These are phyloP conservation scores for Leccinum obscurum DNA, from an alignment of 768 basidiomycete species.

Conservation along the genomic window DNA sequence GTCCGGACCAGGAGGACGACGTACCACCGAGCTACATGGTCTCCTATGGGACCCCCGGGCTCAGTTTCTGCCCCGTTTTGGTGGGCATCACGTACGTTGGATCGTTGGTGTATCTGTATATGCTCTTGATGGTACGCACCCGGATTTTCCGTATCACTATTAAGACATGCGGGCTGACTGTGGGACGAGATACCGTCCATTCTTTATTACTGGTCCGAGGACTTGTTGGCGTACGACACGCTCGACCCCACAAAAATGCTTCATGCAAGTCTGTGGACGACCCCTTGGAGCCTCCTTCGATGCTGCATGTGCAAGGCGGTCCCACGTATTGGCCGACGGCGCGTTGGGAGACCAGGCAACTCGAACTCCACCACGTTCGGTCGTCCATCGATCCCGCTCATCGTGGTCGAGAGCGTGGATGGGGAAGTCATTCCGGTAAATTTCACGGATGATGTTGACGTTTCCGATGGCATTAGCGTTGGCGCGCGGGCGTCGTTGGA, in stretches of 20 bases:
- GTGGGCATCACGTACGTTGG: conserved; percentile 12
- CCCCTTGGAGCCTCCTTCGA: conserved; percentile 9
- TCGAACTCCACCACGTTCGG: not conserved
- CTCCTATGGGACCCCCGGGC: conserved; percentile 10
- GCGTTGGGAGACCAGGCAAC: not conserved
- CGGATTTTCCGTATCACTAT: not conserved
- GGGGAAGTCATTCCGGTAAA: conserved; percentile 13
- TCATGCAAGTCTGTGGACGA: conserved; percentile 6
- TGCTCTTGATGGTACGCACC: conserved; percentile 23
- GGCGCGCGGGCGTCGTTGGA: not conserved
- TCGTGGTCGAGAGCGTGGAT: conserved; percentile 16
- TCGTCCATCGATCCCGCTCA: conserved; percentile 11
- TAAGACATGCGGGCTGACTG: not conserved
- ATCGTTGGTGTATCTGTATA: conserved; percentile 22
- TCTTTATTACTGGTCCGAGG: conserved; percentile 23
- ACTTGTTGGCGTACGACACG: conserved; percentile 15
- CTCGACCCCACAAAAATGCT: not conserved
- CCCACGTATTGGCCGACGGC: not conserved
- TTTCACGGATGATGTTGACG: conserved; percentile 1
- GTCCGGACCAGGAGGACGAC: conserved; percentile 1
- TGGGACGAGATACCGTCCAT: conserved; percentile 20
- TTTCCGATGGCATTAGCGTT: not conserved
- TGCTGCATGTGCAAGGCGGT: not conserved
- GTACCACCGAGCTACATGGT: conserved; percentile 1
- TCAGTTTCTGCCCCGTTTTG: conserved; percentile 25